These are phyloP conservation scores for Chalaropsis ovoidea DNA, from an alignment of 2,329 filamentous ascomycete genomes.

Conservation along the genomic window DNA sequence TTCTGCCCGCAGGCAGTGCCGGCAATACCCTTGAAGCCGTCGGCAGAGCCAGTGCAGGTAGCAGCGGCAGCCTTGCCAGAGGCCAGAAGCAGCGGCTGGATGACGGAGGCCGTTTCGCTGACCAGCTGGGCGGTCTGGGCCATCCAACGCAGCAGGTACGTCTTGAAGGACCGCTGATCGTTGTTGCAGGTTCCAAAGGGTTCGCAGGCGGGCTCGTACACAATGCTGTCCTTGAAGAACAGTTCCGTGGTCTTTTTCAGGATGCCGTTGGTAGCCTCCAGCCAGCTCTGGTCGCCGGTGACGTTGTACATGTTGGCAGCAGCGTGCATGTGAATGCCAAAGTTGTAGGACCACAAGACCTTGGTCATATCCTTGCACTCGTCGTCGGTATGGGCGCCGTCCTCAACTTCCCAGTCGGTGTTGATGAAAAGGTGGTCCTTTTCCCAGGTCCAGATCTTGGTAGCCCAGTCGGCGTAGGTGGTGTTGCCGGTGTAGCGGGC, in stretches of 20 bases:
- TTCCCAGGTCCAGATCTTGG: constrained; percentile 59
- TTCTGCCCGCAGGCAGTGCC: constrained; percentile 57
- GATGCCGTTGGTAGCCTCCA: constrained; percentile 49
- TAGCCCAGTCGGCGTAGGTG: constrained; percentile 69
- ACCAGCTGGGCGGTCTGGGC: constrained; percentile 46
- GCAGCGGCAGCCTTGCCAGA: constrained; percentile 44
- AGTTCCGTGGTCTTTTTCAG: constrained; percentile 40
- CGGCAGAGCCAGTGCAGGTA: constrained; percentile 41
- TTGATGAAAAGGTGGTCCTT: constrained; percentile 46
- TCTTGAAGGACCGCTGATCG: constrained; percentile 68
- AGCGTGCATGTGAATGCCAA: constrained; percentile 54
- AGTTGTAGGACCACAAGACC: constrained; percentile 54
- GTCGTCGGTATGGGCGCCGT: constrained; percentile 35
- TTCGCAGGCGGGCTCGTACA: constrained; percentile 61
- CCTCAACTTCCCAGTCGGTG: constrained; percentile 45
- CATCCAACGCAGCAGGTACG: constrained; percentile 60
- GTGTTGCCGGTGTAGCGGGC: constrained; percentile 68
- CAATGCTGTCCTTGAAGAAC: constrained; percentile 47
- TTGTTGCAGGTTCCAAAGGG: constrained; percentile 49
- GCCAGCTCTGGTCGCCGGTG: constrained; percentile 45
- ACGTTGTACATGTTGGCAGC: constrained; percentile 54
- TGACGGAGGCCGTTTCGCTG: constrained; percentile 41
- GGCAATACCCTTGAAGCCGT: constrained; percentile 41
- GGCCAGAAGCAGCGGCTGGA: constrained; percentile 43
- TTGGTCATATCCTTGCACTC: constrained; percentile 45